Evolutionary conservation across 1,284 basidiomycete species (phyloP).

Genomic region (Fomitiporia mediterranea): DNA sequence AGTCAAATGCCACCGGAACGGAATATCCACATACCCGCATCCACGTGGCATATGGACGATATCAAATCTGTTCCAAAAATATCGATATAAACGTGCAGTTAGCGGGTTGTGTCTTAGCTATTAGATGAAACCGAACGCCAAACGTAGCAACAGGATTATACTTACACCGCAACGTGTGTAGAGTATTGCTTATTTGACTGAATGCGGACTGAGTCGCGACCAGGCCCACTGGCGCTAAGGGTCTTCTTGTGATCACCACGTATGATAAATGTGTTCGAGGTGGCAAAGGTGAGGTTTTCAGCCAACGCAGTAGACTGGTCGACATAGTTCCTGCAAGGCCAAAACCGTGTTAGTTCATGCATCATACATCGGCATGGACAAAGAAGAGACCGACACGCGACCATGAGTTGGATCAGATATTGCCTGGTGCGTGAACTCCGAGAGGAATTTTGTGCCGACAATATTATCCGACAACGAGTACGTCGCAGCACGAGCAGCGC

Average conservation of each 20-base stretch:
- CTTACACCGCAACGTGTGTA: constrained; percentile 32
- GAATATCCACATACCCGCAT: constrained; percentile 47
- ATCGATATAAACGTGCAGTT: background rate
- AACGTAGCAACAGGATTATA: background rate
- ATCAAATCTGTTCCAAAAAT: constrained; percentile 28
- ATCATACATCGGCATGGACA: background rate
- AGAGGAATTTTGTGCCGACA: constrained; percentile 40
- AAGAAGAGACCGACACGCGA: background rate
- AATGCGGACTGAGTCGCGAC: constrained; percentile 35
- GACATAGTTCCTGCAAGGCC: constrained; percentile 45
- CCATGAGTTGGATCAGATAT: constrained; percentile 43
- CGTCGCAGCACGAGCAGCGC: constrained; percentile 19
- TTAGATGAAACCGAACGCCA: background rate
- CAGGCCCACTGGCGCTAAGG: constrained; percentile 30
- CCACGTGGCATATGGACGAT: constrained; percentile 52
- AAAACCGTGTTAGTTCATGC: constrained; percentile 9
- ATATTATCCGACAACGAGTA: constrained; percentile 37
- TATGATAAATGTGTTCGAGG: constrained; percentile 41
- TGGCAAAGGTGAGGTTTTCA: constrained; percentile 45
- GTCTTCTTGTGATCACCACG: constrained; percentile 32
- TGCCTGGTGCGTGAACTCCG: constrained; percentile 40
- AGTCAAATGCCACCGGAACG: background rate
- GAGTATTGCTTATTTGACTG: constrained; percentile 29
- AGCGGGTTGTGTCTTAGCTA: background rate
- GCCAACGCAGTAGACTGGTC: constrained; percentile 38